phyloP scores from a whole-genome alignment of 2,329 filamentous ascomycete genomes.

The Incumbomyces delicatus region DNA sequence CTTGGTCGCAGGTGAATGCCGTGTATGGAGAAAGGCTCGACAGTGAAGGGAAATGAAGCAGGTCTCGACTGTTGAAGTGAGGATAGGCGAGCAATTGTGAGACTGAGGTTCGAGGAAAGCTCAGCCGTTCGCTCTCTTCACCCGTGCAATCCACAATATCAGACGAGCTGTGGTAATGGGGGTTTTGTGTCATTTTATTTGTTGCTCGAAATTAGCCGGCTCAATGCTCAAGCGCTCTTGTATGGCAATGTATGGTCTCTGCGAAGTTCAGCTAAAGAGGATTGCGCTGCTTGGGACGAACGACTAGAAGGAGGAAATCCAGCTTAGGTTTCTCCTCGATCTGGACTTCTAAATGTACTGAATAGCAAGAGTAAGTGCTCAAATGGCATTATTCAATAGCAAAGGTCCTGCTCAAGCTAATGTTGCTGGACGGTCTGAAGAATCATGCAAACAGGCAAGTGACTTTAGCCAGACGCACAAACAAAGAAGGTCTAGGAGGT shows the following conservation, averaged over 20 bases:
- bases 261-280: too few species aligned
- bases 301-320: neutral
- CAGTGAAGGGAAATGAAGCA: conserved; percentile 3
- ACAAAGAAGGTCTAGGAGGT: conserved; percentile 12
- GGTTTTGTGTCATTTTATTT: too few species aligned
- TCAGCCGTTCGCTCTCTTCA: too few species aligned
- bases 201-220: too few species aligned
- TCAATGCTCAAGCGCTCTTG: too few species aligned
- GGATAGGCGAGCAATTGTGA: neutral
- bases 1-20: neutral
- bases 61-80: conserved; percentile 6
- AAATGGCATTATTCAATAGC: conserved; percentile 7
- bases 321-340: neutral
- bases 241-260: too few species aligned
- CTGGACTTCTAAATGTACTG: neutral
- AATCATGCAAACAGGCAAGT: conserved; percentile 21
- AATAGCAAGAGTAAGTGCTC: conserved; percentile 1
- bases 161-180: too few species aligned
- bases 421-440: neutral
- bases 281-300: neutral
- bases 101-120: neutral
- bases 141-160: too few species aligned
- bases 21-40: neutral
- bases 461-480: conserved; percentile 15
- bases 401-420: conserved; percentile 6